Conservation (phyloP, 2,329 filamentous ascomycete genomes). For the Emmonsiellopsis sp. region DNA sequence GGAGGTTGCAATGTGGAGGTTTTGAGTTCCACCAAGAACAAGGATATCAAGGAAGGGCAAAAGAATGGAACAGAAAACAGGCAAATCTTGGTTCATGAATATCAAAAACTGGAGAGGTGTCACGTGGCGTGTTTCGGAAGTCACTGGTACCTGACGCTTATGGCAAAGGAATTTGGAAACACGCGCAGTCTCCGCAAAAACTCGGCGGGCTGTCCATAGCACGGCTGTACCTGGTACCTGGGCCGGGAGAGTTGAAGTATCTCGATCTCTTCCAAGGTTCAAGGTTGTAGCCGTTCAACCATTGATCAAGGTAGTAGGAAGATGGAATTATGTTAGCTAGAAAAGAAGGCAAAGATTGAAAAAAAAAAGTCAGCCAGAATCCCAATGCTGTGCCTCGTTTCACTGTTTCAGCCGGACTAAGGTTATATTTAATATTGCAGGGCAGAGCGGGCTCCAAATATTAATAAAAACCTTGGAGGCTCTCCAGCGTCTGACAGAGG, state of each 20-base stretch:
- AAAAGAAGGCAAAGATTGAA: neutral
- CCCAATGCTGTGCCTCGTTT: neutral
- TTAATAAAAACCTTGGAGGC: neutral
- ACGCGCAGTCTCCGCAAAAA: slow-evolving; percentile 1
- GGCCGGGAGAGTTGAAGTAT: neutral
- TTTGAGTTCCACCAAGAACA: no score
- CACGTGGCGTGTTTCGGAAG: neutral
- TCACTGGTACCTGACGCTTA: neutral
- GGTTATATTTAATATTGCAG: neutral
- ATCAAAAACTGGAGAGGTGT: neutral
- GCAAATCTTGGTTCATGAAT: no score
- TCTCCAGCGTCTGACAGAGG: neutral
- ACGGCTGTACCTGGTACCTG: neutral
- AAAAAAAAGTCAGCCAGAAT: neutral
- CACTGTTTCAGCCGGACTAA: neutral
- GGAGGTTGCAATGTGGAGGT: no score
- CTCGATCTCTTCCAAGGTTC: no score
- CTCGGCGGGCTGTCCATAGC: neutral
- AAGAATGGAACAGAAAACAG: no score
- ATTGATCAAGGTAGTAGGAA: no score
- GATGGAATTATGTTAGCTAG: neutral
- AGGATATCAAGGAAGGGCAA: no score
- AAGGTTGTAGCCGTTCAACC: no score
- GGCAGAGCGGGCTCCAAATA: neutral
- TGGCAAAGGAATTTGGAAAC: neutral